phyloP scores from a whole-genome alignment of 805 yeast species.

The Priceomyces melissophilus region DNA sequence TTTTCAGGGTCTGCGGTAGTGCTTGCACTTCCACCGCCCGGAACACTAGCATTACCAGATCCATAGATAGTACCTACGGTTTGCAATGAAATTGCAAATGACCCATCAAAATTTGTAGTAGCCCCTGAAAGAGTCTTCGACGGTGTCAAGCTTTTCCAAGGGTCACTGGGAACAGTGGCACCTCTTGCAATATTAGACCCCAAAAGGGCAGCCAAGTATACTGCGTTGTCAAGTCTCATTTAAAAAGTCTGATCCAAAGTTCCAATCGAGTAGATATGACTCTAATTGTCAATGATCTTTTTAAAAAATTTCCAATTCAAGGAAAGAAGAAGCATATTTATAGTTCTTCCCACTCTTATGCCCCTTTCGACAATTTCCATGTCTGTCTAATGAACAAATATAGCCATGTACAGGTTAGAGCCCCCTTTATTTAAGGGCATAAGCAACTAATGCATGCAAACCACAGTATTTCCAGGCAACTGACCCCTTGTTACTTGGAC shows the following conservation, averaged over 20 bases:
- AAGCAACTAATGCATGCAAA: neutral
- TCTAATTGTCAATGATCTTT: no score
- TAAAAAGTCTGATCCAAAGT: neutral
- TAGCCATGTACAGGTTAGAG: constrained; percentile 1
- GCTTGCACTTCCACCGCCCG: constrained; percentile 6
- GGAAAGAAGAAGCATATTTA: constrained; percentile 5
- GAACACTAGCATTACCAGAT: constrained; percentile 9
- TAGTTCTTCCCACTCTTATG: neutral
- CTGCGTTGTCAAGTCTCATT: constrained; percentile 2
- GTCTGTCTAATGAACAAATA: neutral
- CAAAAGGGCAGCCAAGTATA: constrained; percentile 10
- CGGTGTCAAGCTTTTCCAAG: constrained; percentile 32
- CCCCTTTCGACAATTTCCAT: neutral
- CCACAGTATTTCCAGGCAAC: constrained; percentile 2
- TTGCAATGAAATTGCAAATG: constrained; percentile 29
- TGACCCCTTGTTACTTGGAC: neutral
- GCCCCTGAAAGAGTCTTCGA: constrained; percentile 24
- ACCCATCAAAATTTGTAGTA: constrained; percentile 23
- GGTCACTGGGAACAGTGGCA: constrained; percentile 24
- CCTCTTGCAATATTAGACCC: constrained; percentile 12
- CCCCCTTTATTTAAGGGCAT: neutral
- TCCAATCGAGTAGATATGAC: no score
- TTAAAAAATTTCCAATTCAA: constrained; percentile 3
- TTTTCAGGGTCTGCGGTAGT: constrained; percentile 4
- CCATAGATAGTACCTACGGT: constrained; percentile 17